Conservation (phyloP, 305 asterid species). For the Fraxinus platypoda region DNA sequence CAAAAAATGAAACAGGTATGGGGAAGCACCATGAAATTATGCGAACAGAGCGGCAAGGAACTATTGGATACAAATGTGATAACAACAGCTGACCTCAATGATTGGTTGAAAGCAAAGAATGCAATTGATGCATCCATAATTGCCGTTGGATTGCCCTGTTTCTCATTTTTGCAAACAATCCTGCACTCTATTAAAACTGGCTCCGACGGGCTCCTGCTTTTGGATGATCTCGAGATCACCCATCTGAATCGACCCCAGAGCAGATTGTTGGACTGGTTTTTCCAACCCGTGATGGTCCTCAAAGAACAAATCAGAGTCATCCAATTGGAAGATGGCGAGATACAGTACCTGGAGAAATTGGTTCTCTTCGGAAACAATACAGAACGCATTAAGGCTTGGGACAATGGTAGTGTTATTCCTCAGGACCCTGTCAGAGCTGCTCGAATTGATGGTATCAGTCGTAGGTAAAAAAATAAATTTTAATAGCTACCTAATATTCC, state of each 20-base stretch:
- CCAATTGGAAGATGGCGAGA: slow-evolving; percentile 66
- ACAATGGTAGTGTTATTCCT: slow-evolving; percentile 59
- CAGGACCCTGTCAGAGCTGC: slow-evolving; percentile 74
- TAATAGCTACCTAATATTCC: not conserved
- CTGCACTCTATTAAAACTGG: slow-evolving; percentile 64
- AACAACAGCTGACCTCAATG: slow-evolving; percentile 61
- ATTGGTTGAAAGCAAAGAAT: slow-evolving; percentile 75
- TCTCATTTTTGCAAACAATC: slow-evolving; percentile 53
- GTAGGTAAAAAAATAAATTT: slow-evolving; percentile 47
- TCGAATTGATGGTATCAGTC: slow-evolving; percentile 79
- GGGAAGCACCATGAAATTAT: slow-evolving; percentile 64
- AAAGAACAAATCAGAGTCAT: slow-evolving; percentile 80
- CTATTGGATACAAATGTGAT: slow-evolving; percentile 54
- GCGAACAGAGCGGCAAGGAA: slow-evolving; percentile 64
- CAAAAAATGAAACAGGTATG: slow-evolving; percentile 55
- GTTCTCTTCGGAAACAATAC: slow-evolving; percentile 55
- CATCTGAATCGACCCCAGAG: slow-evolving; percentile 81
- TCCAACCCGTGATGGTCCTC: slow-evolving; percentile 78
- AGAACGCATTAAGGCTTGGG: slow-evolving; percentile 65
- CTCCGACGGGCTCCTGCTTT: slow-evolving; percentile 61
- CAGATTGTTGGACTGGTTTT: slow-evolving; percentile 86
- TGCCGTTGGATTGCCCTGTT: slow-evolving; percentile 72
- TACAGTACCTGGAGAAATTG: slow-evolving; percentile 61
- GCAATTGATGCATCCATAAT: slow-evolving; percentile 44
- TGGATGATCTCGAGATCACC: slow-evolving; percentile 72